Percentiles rank a stretch among this genome's conserved stretches.
phyloP scores from a whole-genome alignment of 2,329 filamentous ascomycete species.

The Aspergillus carbonarius region DNA sequence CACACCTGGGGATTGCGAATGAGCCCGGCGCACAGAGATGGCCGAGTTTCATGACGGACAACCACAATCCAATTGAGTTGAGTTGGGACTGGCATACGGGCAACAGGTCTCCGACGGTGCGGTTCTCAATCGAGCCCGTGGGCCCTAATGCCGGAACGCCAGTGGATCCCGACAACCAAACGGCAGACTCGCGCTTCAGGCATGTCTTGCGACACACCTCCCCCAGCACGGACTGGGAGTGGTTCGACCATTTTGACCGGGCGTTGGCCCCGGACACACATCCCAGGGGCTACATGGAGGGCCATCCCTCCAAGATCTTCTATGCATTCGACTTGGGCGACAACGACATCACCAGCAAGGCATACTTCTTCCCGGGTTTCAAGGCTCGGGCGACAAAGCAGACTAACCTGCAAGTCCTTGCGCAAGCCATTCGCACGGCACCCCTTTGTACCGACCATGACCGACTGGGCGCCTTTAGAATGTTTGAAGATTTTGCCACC shows the following conservation, averaged over 20 bases:
- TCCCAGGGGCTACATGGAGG: background rate
- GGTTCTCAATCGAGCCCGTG: conserved; percentile 5
- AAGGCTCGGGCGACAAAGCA: background rate
- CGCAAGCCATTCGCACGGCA: background rate
- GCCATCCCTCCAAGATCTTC: conserved; percentile 5
- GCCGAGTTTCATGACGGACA: conserved; percentile 7
- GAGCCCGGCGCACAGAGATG: background rate
- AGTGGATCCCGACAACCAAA: background rate
- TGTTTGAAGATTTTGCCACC: conserved; percentile 1
- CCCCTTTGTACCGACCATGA: background rate
- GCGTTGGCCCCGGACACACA: background rate
- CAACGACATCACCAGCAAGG: background rate
- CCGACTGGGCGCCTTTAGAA: background rate
- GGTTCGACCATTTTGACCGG: background rate
- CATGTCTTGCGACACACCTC: background rate
- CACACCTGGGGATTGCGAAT: background rate
- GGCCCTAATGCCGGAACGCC: background rate
- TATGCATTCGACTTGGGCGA: conserved; percentile 1
- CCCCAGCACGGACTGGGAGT: background rate
- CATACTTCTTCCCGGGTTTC: conserved; percentile 4
- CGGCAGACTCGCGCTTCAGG: background rate
- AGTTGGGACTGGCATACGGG: conserved; percentile 2
- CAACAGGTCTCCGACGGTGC: background rate
- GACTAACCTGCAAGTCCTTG: background rate
- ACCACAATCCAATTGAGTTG: conserved; percentile 2